Evolutionary conservation across 2,329 filamentous ascomycete genomes (phyloP).

Genomic region (Aotearoamyces nothofagi): DNA sequence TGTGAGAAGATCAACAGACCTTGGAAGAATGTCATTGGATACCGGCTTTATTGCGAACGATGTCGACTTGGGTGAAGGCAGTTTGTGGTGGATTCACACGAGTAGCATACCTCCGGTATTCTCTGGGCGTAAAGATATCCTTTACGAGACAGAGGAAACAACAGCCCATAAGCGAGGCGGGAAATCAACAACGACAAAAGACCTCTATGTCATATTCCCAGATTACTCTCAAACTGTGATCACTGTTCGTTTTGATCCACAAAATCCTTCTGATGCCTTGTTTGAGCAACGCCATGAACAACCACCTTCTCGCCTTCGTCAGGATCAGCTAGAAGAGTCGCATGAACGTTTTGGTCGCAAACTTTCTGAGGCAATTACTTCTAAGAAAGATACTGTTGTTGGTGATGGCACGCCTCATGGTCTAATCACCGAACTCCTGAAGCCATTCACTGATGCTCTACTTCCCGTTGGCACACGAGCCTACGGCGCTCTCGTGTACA

Average conservation of each 20-base stretch:
- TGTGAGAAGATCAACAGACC: conserved; percentile 46
- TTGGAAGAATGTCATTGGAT: conserved; percentile 58
- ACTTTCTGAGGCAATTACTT: conserved; percentile 54
- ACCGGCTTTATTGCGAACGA: conserved; percentile 80
- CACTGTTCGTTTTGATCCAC: conserved; percentile 62
- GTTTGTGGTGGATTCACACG: conserved; percentile 77
- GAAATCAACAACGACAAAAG: conserved; percentile 58
- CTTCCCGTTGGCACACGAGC: conserved; percentile 74
- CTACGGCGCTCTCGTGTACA: conserved; percentile 85
- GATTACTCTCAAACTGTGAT: conserved; percentile 95
- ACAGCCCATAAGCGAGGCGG: conserved; percentile 53
- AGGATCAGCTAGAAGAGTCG: conserved; percentile 83
- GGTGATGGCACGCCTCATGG: conserved; percentile 71
- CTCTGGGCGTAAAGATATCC: conserved; percentile 69
- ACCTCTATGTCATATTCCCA: conserved; percentile 77
- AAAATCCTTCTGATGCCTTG: conserved; percentile 55
- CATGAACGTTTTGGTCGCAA: conserved; percentile 69
- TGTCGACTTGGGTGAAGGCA: conserved; percentile 59
- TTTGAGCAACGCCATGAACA: conserved; percentile 78
- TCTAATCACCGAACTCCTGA: conserved; percentile 67
- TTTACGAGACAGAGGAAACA: conserved; percentile 69
- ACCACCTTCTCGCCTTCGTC: conserved; percentile 66
- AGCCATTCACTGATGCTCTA: conserved; percentile 57
- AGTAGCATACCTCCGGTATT: conserved; percentile 69
- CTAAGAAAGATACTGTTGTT: conserved; percentile 66